Base-by-base conservation (phyloP, 164 flowering plant species). In the Kalanchoe fedtschenkoi region DNA sequence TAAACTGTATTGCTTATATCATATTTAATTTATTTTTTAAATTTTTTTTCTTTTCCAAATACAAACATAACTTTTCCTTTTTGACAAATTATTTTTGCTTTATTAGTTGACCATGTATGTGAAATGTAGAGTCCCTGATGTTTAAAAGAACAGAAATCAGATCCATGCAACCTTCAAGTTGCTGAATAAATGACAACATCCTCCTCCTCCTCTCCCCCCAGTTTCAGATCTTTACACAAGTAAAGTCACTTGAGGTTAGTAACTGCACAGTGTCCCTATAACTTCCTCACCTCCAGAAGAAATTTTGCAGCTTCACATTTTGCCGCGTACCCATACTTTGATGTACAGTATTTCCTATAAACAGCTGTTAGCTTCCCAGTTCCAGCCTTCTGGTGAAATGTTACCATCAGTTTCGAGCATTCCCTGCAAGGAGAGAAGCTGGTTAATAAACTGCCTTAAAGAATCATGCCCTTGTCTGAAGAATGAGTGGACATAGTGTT, bases 351-450 rank as follows among this genome's bases (percentile, higher is more conserved):
- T 70, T 81, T 84, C 59, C 83, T 76, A 37, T 80, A 66, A 17
- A 75, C 85, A 8, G 83, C 86, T 0, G 86, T 84, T 13, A 84
- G 80, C 42, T 71, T 81, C 47, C 84, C 89, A 26, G 77, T 74
- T 46, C 64, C 83, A 35, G 86, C 84, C 39, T 68, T 74, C 58
- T 76, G 78, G 71, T 84, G 86, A 66, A 71, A 78, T 3, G 58
- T 57, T 4, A 78, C 84, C 59, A 85, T 81, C 62, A 73, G 26
- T 62, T 72, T 78, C 34, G 90, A 66, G 35, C 87, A 81, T 68
- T 81, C 87, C 62, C 89, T 80, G 72, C 57, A 64, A 65, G 17
- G 3, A 28, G 54, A 17, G 5, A 63, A 51, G 57, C 1, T 6
- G 2, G 28, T 39, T 17, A 61, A 24, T 22, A 34, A 60, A 37